These are phyloP conservation scores for Cladobotryum protrusum DNA, from an alignment of 2,329 filamentous ascomycete species.

Conservation along the genomic window DNA sequence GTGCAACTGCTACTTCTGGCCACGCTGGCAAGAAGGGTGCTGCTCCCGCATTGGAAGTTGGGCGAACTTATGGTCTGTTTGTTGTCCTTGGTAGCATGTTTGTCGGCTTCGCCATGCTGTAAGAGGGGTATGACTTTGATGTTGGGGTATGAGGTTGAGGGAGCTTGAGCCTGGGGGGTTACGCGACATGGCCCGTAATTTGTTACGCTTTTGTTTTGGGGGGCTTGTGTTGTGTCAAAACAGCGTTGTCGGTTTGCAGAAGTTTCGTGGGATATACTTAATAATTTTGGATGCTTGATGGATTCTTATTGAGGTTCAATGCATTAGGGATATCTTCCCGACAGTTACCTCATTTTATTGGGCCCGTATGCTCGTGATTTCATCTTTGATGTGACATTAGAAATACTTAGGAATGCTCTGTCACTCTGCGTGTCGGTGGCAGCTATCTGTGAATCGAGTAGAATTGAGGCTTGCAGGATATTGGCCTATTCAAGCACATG, in stretches of 20 bases:
- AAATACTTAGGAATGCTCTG: no score
- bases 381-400: no score
- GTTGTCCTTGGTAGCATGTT: constrained; percentile 34
- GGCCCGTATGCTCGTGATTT: no score
- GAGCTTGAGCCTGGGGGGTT: neutral
- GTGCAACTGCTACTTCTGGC: constrained; percentile 11
- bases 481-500: no score
- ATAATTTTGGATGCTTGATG: neutral
- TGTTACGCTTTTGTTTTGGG: neutral
- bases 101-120: constrained; percentile 30
- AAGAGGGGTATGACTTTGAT: neutral
- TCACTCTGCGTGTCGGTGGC: no score
- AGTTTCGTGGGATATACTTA: no score
- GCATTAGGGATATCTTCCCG: constrained; percentile 1
- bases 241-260: no score
- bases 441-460: no score
- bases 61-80: constrained; percentile 32
- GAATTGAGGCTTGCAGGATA: no score
- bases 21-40: constrained; percentile 22
- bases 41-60: constrained; percentile 26
- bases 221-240: no score
- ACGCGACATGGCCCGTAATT: constrained; percentile 3
- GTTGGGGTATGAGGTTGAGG: neutral
- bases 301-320: neutral
- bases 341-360: no score